Evolutionary conservation across 306 rosid genomes (phyloP), one percentile per base, ranked within the genome.

Genomic region (Abrus precatorius): DNA sequence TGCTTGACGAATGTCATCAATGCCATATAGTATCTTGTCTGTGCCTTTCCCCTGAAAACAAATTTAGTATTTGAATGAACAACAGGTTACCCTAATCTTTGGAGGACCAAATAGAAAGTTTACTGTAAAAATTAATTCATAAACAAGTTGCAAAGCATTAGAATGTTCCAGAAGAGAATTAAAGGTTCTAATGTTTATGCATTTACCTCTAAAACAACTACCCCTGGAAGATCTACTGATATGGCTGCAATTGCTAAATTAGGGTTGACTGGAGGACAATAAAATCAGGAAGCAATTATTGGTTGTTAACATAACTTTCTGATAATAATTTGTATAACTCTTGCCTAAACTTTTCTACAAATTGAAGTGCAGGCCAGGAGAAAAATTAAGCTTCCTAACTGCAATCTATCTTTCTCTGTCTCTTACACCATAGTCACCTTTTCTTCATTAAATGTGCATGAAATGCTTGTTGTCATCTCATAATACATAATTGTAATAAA

Each of bases 41-140:
- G 94, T 83, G 64, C 91, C 97, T 89, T 77, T 91, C 84, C 78
- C 90, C 97, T 91, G 97, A 76, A 89, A 62, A 85, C 64, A 64
- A 75, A 79, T 62, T 76, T 71, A 72, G 61, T 52, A 70, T 64
- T 53, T 78, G 82, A 78, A 68, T 64, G 38, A 69, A 76, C 40
- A 76, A 52, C 34, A 56, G 59, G 55, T 54, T 27, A 63, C 44
- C 43, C 8, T 60, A 9, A 30, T 30, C 65, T 29, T 59, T 30
- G 14, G 65, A 59, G 41, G 41, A 59, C 41, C 41, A 59, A 29
- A 29, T 55, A 55, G 34, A 55, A 7, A 3, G 11, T 55, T 55
- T 28, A 28, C 34, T 53, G 30, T 53, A 40, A 81, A 72, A 30
- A 3, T 52, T 34, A 64, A 41, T 44, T 70, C 50, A 76, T 36